These are phyloP conservation scores for Cystofilobasidium capitatum DNA, from an alignment of 768 basidiomycete genomes.

Conservation along the genomic window DNA sequence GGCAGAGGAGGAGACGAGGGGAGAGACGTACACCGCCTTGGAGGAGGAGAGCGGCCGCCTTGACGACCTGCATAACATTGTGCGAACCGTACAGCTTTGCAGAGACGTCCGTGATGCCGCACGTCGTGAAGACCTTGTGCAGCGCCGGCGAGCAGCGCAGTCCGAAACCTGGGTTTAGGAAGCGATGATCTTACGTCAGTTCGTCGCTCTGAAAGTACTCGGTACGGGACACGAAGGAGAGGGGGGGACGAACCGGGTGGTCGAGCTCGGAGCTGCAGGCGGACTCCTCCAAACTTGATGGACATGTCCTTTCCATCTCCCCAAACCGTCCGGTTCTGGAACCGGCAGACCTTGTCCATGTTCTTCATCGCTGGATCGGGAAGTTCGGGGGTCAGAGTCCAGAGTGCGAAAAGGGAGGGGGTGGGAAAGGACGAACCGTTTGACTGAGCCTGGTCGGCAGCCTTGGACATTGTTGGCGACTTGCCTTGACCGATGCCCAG, in stretches of 20 bases:
- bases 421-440: background rate
- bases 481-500: constrained; percentile 39
- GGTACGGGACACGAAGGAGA: background rate
- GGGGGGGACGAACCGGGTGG: constrained; percentile 40
- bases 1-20: background rate
- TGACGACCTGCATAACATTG: constrained; percentile 77
- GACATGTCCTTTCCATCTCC: constrained; percentile 56
- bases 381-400: background rate
- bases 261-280: constrained; percentile 57
- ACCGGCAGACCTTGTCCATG: constrained; percentile 89
- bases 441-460: constrained; percentile 6
- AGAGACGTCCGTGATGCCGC: constrained; percentile 87
- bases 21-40: constrained; percentile 57
- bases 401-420: background rate
- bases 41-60: constrained; percentile 69
- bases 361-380: constrained; percentile 57
- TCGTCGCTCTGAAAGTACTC: no score
- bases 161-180: constrained; percentile 64
- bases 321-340: constrained; percentile 90
- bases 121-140: constrained; percentile 76
- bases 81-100: constrained; percentile 92
- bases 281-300: constrained; percentile 73
- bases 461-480: constrained; percentile 26
- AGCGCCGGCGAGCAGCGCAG: constrained; percentile 78
- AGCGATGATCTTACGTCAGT: no score